Conservation (phyloP, 208 protist genomes). For the Strigomonas culicis region DNA sequence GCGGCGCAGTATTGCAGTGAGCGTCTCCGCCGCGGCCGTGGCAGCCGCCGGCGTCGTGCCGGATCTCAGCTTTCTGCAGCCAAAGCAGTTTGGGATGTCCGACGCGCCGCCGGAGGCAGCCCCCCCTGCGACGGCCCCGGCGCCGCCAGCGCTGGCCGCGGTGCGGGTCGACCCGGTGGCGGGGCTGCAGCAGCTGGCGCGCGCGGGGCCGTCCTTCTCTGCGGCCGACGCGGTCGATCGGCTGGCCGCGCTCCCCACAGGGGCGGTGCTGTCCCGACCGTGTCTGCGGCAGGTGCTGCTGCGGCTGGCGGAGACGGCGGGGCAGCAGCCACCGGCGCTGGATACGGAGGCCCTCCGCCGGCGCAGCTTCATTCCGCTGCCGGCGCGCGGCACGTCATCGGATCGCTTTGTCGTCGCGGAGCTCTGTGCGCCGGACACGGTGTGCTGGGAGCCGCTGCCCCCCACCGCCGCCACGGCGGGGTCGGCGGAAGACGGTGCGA, state of each 20-base stretch:
- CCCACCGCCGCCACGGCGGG: neutral
- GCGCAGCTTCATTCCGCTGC: neutral
- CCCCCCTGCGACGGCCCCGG: no score
- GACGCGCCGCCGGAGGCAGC: constrained; percentile 12
- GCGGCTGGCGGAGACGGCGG: neutral
- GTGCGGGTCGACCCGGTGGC: no score
- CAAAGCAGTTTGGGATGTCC: neutral
- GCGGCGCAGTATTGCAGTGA: neutral
- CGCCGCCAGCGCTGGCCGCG: no score
- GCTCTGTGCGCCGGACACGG: constrained; percentile 31
- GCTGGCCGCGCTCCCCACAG: neutral
- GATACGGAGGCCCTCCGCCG: no score
- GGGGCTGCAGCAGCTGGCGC: neutral
- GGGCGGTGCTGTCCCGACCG: neutral
- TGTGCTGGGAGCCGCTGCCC: constrained; percentile 44
- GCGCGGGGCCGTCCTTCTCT: neutral
- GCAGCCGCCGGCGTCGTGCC: no score
- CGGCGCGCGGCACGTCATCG: neutral
- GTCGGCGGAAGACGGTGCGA: constrained; percentile 2
- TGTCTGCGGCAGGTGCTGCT: neutral
- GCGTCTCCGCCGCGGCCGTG: neutral
- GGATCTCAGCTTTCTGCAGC: constrained; percentile 1
- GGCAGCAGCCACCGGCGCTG: no score
- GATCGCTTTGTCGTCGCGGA: neutral
- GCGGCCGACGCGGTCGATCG: neutral